Conservation (phyloP, 257 asterid genomes). For the Thymus quinquecostatus region DNA sequence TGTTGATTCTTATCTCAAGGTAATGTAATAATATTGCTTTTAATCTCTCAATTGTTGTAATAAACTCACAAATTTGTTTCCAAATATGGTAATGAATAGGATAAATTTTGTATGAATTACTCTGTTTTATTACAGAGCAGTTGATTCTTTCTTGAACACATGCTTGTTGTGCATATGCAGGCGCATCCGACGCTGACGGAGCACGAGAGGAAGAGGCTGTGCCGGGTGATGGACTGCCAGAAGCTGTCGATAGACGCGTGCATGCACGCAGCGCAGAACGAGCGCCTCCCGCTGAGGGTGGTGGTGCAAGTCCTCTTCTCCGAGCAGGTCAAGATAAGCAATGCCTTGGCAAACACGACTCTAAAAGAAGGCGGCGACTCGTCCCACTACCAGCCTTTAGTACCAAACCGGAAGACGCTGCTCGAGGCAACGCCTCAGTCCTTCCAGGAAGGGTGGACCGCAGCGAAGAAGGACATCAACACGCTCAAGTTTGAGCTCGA, state of each 20-base stretch:
- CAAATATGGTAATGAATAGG: no score
- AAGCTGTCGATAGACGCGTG: constrained; percentile 95
- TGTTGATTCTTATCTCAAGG: constrained; percentile 93
- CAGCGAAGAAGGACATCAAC: constrained; percentile 91
- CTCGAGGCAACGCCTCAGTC: constrained; percentile 95
- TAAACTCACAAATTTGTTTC: no score
- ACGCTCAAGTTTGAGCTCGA: constrained; percentile 86
- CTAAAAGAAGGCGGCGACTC: constrained; percentile 68
- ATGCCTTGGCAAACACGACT: constrained; percentile 63
- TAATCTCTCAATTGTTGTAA: no score
- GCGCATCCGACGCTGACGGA: constrained; percentile 90
- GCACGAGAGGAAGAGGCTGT: constrained; percentile 89
- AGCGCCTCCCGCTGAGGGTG: constrained; percentile 83
- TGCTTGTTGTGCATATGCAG: constrained; percentile 35
- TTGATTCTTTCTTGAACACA: background rate
- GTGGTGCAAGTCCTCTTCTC: constrained; percentile 96
- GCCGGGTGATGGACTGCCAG: constrained; percentile 97
- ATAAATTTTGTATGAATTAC: no score
- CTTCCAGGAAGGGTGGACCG: constrained; percentile 94
- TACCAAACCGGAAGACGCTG: constrained; percentile 62
- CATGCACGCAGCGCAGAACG: constrained; percentile 97
- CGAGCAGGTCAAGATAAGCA: constrained; percentile 91
- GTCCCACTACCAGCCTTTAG: constrained; percentile 68
- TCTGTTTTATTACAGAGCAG: background rate
- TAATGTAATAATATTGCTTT: constrained; percentile 21